Conservation (phyloP, 2,329 filamentous ascomycete genomes). For the Tolypocladium paradoxum region DNA sequence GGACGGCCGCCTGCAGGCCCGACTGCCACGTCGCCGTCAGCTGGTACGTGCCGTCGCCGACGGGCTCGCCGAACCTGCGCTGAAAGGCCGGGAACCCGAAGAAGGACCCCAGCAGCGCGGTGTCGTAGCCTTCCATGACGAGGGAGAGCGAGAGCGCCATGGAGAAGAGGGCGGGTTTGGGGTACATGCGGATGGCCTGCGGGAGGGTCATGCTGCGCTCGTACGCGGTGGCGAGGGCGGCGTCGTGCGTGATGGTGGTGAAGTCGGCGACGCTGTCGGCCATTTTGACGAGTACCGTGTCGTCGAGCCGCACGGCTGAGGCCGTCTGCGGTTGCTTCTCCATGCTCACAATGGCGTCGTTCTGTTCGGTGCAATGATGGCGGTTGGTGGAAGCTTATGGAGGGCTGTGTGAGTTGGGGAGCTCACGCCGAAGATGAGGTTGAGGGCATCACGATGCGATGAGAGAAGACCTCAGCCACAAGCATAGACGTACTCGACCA, state of each 20-base stretch:
- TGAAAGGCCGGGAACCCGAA: slow-evolving; percentile 10
- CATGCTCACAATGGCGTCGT: too few relatives aligned
- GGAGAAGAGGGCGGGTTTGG: slow-evolving; percentile 24
- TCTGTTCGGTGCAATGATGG: too few relatives aligned
- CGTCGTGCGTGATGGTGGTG: not conserved
- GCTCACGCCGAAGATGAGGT: too few relatives aligned
- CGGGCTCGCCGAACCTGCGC: slow-evolving; percentile 14
- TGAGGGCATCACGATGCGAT: too few relatives aligned
- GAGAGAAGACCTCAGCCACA: too few relatives aligned
- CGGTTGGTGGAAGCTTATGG: too few relatives aligned
- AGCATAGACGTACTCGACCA: too few relatives aligned
- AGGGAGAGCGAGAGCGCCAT: slow-evolving; percentile 23
- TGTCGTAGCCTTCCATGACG: slow-evolving; percentile 31
- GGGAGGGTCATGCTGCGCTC: slow-evolving; percentile 15
- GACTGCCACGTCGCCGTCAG: slow-evolving; percentile 36
- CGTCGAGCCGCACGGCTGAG: too few relatives aligned
- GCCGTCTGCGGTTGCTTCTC: too few relatives aligned
- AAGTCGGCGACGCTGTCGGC: not conserved
- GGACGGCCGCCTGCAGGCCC: slow-evolving; percentile 28
- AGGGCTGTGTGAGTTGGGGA: too few relatives aligned
- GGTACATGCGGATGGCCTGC: slow-evolving; percentile 17
- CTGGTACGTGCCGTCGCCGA: slow-evolving; percentile 16
- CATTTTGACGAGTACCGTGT: not conserved
- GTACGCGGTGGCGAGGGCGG: not conserved
- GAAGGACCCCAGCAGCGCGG: slow-evolving; percentile 23